Percentiles rank a stretch among this genome's conserved stretches.
Evolutionary conservation across 768 basidiomycete species (phyloP).

Genomic region (Boletus bicolor): DNA sequence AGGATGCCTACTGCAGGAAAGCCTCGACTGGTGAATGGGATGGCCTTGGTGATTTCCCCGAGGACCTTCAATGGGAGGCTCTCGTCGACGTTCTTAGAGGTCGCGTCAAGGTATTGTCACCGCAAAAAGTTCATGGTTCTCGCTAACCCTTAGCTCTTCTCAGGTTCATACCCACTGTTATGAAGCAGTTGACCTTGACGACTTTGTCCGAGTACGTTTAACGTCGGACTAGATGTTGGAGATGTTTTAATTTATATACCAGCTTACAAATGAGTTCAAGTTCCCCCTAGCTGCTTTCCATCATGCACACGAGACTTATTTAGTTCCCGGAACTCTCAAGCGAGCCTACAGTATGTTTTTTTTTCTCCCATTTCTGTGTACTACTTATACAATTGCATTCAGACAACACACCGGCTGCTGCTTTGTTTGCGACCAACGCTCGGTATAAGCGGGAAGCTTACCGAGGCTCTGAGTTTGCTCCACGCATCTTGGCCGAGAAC

Average conservation of each 20-base stretch:
- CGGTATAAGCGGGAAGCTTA: slow-evolving; percentile 64
- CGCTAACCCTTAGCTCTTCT: background rate
- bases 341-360: slow-evolving; percentile 46
- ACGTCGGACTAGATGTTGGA: background rate
- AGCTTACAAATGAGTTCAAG: slow-evolving; percentile 89
- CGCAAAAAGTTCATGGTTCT: background rate
- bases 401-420: slow-evolving; percentile 65
- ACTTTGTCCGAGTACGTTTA: slow-evolving; percentile 56
- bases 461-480: slow-evolving; percentile 62
- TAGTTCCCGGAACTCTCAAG: slow-evolving; percentile 82
- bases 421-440: slow-evolving; percentile 78
- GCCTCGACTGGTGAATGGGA: slow-evolving; percentile 40
- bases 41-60: slow-evolving; percentile 57
- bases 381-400: background rate
- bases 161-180: slow-evolving; percentile 44
- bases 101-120: slow-evolving; percentile 59
- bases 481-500: slow-evolving; percentile 54
- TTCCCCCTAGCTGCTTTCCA: slow-evolving; percentile 82
- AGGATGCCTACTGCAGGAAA: slow-evolving; percentile 52
- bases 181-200: slow-evolving; percentile 65
- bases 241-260: slow-evolving; percentile 1
- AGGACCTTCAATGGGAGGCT: slow-evolving; percentile 69
- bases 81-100: slow-evolving; percentile 83
- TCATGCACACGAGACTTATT: slow-evolving; percentile 85
- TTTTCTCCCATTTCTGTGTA: background rate